These are phyloP conservation scores for Phyllosticta capitalensis DNA, from an alignment of 2,329 filamentous ascomycete species.

Conservation along the genomic window DNA sequence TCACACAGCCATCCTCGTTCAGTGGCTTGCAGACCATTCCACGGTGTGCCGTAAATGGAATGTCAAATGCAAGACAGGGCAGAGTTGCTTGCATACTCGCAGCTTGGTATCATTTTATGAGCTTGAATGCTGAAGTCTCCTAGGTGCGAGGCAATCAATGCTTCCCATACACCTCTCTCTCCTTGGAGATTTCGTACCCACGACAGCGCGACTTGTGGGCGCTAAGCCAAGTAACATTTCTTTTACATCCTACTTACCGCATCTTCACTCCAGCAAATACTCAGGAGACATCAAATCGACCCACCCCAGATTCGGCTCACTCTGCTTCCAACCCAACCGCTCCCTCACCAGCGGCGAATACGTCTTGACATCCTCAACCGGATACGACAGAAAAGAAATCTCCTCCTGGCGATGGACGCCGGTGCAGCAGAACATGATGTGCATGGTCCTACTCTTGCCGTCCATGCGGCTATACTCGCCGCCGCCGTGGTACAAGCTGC, in stretches of 20 bases:
- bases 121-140: too few species aligned
- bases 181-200: too few species aligned
- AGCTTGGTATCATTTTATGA: too few species aligned
- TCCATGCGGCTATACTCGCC: constrained; percentile 22
- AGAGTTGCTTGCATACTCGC: too few species aligned
- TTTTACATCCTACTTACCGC: too few species aligned
- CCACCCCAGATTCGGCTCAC: constrained; percentile 33
- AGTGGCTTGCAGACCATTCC: neutral
- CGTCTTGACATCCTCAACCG: constrained; percentile 30
- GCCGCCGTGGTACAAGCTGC: constrained; percentile 30
- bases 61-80: too few species aligned
- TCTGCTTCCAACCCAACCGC: constrained; percentile 32
- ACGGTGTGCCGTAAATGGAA: too few species aligned
- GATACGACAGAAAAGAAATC: constrained; percentile 28
- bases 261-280: constrained; percentile 15
- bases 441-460: constrained; percentile 24
- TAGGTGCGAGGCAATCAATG: too few species aligned
- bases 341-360: constrained; percentile 30
- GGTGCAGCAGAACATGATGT: constrained; percentile 33
- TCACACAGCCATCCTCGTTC: neutral
- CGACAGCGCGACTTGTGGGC: too few species aligned
- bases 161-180: too few species aligned
- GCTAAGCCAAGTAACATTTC: too few species aligned
- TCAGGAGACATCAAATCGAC: constrained; percentile 32
- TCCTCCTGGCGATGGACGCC: constrained; percentile 31